Conservation (phyloP, 148 eudicot species). For the Rhododendron simsii region DNA sequence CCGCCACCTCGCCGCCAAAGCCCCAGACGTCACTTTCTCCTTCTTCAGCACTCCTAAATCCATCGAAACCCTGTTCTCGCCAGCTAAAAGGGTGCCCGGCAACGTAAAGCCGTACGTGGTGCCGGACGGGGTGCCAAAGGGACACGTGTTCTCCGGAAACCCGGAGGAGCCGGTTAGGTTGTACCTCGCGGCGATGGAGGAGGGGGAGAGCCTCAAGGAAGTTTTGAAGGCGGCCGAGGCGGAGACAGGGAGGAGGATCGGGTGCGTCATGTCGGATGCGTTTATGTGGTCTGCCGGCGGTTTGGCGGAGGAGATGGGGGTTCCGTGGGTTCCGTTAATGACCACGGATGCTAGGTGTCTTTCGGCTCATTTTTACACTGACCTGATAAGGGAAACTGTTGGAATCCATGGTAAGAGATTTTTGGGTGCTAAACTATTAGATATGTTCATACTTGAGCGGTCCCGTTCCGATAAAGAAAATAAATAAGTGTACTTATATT, state of each 20-base stretch:
- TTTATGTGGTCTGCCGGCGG: conserved; percentile 47
- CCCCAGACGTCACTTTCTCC: conserved; percentile 30
- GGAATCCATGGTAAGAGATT: not conserved
- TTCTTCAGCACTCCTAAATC: conserved; percentile 24
- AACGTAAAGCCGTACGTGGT: conserved; percentile 28
- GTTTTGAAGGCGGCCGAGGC: conserved; percentile 34
- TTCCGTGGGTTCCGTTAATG: conserved; percentile 43
- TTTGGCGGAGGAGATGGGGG: conserved; percentile 32
- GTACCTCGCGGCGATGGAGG: conserved; percentile 27
- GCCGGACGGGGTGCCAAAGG: conserved; percentile 19
- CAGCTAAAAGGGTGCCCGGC: not conserved
- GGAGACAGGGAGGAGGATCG: conserved; percentile 29
- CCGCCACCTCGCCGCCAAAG: conserved; percentile 28
- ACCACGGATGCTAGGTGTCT: conserved; percentile 15
- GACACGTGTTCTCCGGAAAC: conserved; percentile 17
- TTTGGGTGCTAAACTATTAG: too few relatives aligned
- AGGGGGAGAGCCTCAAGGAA: conserved; percentile 12
- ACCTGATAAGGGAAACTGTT: not conserved
- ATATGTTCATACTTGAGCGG: too few relatives aligned
- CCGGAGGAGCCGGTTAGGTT: conserved; percentile 23
- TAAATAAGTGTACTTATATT: too few relatives aligned
- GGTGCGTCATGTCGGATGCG: conserved; percentile 41
- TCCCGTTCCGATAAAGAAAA: too few relatives aligned
- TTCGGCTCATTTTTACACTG: not conserved
- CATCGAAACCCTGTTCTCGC: conserved; percentile 21